A percentile compares a stretch with the other conserved stretches of the same genome.
phyloP scores from a whole-genome alignment of 2,329 filamentous ascomycete species.

The Colletotrichum filicis region DNA sequence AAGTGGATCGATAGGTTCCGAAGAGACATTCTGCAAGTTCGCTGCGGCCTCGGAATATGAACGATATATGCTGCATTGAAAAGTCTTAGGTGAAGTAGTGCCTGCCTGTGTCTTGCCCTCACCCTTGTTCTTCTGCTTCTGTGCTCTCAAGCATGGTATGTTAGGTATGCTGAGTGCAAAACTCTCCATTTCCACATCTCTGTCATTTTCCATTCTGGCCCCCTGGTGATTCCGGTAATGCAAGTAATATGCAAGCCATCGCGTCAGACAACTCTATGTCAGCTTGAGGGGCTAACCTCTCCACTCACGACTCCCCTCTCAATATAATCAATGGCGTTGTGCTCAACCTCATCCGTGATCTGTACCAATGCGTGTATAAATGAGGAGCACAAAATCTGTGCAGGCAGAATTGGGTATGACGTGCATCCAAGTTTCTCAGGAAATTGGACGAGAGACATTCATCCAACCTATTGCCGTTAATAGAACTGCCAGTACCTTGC shows the following conservation, averaged over 20 bases:
- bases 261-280: background rate
- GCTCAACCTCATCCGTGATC: background rate
- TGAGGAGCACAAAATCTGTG: background rate
- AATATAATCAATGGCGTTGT: background rate
- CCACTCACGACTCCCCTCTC: background rate
- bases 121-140: background rate
- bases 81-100: background rate
- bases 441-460: background rate
- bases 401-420: background rate
- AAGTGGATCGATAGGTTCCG: background rate
- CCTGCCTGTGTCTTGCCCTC: background rate
- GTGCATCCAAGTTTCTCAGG: background rate
- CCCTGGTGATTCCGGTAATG: slow-evolving; percentile 8
- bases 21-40: background rate
- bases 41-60: background rate
- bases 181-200: background rate
- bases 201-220: background rate
- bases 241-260: slow-evolving; percentile 20
- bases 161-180: background rate
- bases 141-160: background rate
- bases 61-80: background rate
- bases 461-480: background rate
- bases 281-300: background rate
- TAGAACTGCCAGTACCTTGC: slow-evolving; percentile 21
- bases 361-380: background rate